Base-by-base conservation (phyloP, 2,329 filamentous ascomycete genomes). In the Botrytis aclada region DNA sequence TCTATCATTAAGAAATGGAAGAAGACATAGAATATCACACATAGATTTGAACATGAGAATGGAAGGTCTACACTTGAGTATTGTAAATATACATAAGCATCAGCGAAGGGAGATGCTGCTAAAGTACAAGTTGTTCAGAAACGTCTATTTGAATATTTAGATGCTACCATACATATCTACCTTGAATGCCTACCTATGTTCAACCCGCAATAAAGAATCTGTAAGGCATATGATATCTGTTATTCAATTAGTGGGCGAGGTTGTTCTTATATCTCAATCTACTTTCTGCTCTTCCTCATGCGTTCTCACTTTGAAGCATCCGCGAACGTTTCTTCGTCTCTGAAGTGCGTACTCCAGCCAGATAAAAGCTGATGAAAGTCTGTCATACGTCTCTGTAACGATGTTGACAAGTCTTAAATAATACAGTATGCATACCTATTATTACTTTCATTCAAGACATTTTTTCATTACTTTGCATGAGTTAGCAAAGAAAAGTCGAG, bases 381-480 rank as follows among this genome's bases (percentile, higher is more conserved):
- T 47, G 29, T 18, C 29, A n/a, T 45, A 64, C n/a, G 29, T 16
- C 43, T 43, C 61, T 43, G 61, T 39, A 43, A 63, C 18, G 9
- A 63, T n/a, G 29, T 41, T 63, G 61, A 63, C n/a, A 64, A 64
- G n/a, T 64, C 41, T 32, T 29, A 29, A 45, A 45, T 34, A 25
- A 65, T 22, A 22, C 16, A 39, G 41, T 25, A 56, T 54, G 16
- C 45, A 63, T 70, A 39, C 43, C 9, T 47, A 37, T 29, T 16
- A 32, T 51, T 39, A 25, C 69, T 39, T 62, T 29, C n/a, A 25
- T 51, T 64, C 58, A 51, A 64, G 69, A 64, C 69, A 54, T 64
- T 34, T 64, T 64, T 60, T 61, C 47, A 64, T 71, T 54, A 22
- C 69, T 64, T 41, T 71, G 58, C 69, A 64, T 71, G 58, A 54